Evolutionary conservation across 306 rosid genomes (phyloP).

Genomic region (Sphenostylis stenocarpa): DNA sequence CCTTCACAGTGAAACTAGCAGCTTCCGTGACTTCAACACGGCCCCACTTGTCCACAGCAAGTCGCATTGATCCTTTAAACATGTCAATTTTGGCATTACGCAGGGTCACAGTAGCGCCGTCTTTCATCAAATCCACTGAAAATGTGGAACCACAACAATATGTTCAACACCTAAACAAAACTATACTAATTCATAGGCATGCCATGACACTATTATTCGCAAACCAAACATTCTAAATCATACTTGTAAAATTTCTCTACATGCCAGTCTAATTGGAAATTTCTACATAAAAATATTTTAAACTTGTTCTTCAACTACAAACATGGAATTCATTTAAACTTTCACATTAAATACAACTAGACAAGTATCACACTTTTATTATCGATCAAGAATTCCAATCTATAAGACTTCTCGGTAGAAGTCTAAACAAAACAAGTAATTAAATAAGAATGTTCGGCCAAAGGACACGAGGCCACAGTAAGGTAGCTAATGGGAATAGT

Average conservation of each 20-base stretch:
- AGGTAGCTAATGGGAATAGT: constrained; percentile 4
- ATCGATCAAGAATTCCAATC: neutral
- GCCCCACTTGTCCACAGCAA: constrained; percentile 81
- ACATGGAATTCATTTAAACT: constrained; percentile 20
- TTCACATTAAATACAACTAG: neutral
- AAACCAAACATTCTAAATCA: neutral
- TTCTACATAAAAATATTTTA: neutral
- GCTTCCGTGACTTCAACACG: constrained; percentile 65
- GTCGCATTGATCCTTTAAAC: constrained; percentile 78
- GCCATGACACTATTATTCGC: neutral
- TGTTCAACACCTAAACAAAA: neutral
- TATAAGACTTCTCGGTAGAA: neutral
- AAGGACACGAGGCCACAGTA: neutral
- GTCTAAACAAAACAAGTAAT: neutral
- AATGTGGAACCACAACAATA: neutral
- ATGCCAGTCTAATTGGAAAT: neutral
- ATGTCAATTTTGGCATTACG: constrained; percentile 75
- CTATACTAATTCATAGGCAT: neutral
- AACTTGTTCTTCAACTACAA: neutral
- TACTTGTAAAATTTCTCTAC: neutral
- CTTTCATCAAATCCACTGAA: constrained; percentile 68
- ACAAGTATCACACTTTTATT: constrained; percentile 1
- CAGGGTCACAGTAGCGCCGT: constrained; percentile 53
- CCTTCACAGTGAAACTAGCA: constrained; percentile 61
- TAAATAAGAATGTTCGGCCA: neutral